Evolutionary conservation across 1,284 basidiomycete genomes (phyloP).

Genomic region (Phylloporus sp.): DNA sequence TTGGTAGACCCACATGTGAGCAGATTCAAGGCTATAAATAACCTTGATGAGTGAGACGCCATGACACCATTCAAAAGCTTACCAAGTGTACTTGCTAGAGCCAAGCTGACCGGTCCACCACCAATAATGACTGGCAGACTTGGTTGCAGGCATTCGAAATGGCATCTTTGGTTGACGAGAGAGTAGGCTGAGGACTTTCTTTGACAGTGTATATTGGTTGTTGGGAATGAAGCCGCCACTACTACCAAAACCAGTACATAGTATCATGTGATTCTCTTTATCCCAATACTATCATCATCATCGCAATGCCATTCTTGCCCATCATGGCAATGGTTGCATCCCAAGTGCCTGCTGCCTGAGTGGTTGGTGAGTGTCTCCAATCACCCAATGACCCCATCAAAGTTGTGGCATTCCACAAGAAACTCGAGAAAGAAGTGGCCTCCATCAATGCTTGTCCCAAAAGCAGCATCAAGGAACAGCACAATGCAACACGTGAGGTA

Average conservation of each 20-base stretch:
- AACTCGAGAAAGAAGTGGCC: slow-evolving; percentile 95
- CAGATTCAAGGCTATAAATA: slow-evolving; percentile 55
- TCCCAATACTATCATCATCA: no score
- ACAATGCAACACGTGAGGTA: slow-evolving; percentile 90
- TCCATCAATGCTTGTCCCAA: slow-evolving; percentile 94
- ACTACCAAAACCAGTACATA: slow-evolving; percentile 2
- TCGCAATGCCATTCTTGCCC: no score
- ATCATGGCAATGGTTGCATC: slow-evolving; percentile 39
- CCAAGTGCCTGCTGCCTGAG: slow-evolving; percentile 79
- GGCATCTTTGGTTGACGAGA: slow-evolving; percentile 6
- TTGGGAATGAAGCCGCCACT: slow-evolving; percentile 1
- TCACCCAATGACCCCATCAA: slow-evolving; percentile 95
- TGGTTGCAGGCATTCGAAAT: slow-evolving; percentile 22
- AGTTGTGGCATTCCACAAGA: slow-evolving; percentile 65
- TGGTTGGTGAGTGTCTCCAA: slow-evolving; percentile 85
- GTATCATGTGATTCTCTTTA: background rate
- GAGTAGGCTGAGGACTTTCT: slow-evolving; percentile 8
- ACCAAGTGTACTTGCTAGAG: slow-evolving; percentile 89
- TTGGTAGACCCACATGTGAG: slow-evolving; percentile 52
- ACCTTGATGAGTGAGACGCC: slow-evolving; percentile 1
- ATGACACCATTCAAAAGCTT: slow-evolving; percentile 25
- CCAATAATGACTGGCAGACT: slow-evolving; percentile 84
- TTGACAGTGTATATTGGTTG: slow-evolving; percentile 11
- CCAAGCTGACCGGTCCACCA: slow-evolving; percentile 91
- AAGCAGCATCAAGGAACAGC: slow-evolving; percentile 91